Percentiles rank a stretch among this genome's conserved stretches.
Conservation (phyloP, 2,329 filamentous ascomycete genomes). For the Fusarium sp. region DNA sequence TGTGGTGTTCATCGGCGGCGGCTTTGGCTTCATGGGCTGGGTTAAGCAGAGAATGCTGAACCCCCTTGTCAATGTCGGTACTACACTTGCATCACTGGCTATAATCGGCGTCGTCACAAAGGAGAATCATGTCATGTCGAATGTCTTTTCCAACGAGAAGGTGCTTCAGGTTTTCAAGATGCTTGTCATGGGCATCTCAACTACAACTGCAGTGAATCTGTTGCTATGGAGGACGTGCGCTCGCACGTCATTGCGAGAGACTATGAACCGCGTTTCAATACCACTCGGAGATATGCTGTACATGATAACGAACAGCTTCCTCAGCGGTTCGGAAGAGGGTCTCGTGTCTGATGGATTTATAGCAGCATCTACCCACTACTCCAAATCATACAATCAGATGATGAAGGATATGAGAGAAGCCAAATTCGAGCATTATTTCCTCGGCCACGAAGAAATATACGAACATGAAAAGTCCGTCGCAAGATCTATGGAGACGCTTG, state of each 20-base stretch:
- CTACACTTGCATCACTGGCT: conserved; percentile 86
- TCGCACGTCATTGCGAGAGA: conserved; percentile 76
- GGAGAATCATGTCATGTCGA: conserved; percentile 87
- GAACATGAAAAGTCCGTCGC: conserved; percentile 82
- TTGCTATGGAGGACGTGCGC: conserved; percentile 84
- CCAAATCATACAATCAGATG: conserved; percentile 74
- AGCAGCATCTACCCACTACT: conserved; percentile 72
- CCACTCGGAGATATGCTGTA: conserved; percentile 85
- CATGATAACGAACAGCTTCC: conserved; percentile 83
- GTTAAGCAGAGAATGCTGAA: conserved; percentile 82
- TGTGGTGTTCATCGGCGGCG: conserved; percentile 85
- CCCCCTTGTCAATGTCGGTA: conserved; percentile 85
- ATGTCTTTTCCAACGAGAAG: conserved; percentile 84
- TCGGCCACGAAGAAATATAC: conserved; percentile 84
- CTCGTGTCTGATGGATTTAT: conserved; percentile 75
- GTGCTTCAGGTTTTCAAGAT: conserved; percentile 86
- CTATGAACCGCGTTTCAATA: conserved; percentile 78
- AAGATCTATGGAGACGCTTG: conserved; percentile 84
- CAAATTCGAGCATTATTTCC: conserved; percentile 87
- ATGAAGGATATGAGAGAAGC: conserved; percentile 85
- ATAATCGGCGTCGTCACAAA: conserved; percentile 92
- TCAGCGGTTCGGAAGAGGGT: conserved; percentile 84
- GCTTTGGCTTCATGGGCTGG: conserved; percentile 89
- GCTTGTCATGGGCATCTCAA: conserved; percentile 79
- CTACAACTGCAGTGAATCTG: conserved; percentile 79